phyloP scores from a whole-genome alignment of 257 asterid genomes.

The Penstemon eatonii region DNA sequence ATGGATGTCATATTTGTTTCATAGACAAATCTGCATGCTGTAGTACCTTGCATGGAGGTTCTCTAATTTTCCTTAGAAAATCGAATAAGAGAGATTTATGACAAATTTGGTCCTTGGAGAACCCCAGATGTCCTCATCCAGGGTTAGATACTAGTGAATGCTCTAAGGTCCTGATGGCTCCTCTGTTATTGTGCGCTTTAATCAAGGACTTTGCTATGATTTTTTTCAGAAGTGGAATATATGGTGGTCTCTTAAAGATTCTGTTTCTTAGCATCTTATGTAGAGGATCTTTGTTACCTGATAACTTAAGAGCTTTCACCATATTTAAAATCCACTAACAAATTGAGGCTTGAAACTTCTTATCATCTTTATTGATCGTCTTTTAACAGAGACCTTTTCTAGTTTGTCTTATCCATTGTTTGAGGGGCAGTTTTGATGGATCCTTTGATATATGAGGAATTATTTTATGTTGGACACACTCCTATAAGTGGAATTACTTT shows the following conservation, averaged over 20 bases:
- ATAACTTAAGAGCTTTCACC: slow-evolving; percentile 43
- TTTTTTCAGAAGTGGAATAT: slow-evolving; percentile 48
- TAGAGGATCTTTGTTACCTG: slow-evolving; percentile 51
- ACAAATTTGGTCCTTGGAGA: slow-evolving; percentile 50
- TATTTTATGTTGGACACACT: slow-evolving; percentile 39
- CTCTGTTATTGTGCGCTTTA: slow-evolving; percentile 39
- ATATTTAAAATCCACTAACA: slow-evolving; percentile 34
- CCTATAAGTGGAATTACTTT: slow-evolving; percentile 28
- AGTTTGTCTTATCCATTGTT: slow-evolving; percentile 39
- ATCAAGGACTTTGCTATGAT: slow-evolving; percentile 39
- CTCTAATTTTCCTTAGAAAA: slow-evolving; percentile 44
- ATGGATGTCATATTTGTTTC: slow-evolving; percentile 68
- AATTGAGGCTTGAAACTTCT: slow-evolving; percentile 37
- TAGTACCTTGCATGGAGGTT: slow-evolving; percentile 47
- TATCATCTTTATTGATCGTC: slow-evolving; percentile 37
- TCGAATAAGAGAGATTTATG: slow-evolving; percentile 38
- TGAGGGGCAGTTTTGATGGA: slow-evolving; percentile 57
- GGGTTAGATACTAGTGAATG: slow-evolving; percentile 38
- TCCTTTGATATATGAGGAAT: slow-evolving; percentile 37
- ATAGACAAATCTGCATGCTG: slow-evolving; percentile 52
- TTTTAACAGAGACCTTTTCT: slow-evolving; percentile 43
- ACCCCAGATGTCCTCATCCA: slow-evolving; percentile 39
- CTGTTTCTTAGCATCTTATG: slow-evolving; percentile 38
- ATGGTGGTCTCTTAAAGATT: slow-evolving; percentile 35
- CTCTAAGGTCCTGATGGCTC: slow-evolving; percentile 42